Evolutionary conservation across 805 yeast genomes (phyloP).

Genomic region (Saccharomycopsis fibuligera): DNA sequence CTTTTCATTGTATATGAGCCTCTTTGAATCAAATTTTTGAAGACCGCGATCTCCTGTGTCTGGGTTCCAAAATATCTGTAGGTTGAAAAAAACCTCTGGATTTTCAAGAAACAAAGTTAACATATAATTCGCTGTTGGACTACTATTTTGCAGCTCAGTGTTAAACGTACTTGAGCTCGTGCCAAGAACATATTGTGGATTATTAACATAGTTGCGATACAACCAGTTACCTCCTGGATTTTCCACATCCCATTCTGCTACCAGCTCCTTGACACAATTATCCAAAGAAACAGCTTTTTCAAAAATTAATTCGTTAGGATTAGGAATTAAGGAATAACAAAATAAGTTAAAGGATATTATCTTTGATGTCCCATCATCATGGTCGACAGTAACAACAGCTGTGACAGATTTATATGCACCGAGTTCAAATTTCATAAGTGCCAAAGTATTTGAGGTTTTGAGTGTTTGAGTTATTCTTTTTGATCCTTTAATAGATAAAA

Average conservation of each 20-base stretch:
- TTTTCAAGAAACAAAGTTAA: constrained; percentile 25
- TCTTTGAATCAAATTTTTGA: constrained; percentile 28
- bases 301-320: not conserved
- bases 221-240: constrained; percentile 53
- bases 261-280: constrained; percentile 25
- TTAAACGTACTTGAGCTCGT: no score
- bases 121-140: constrained; percentile 16
- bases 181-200: constrained; percentile 47
- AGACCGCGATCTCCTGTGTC: constrained; percentile 21
- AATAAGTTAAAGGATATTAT: no score
- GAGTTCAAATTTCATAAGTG: constrained; percentile 29
- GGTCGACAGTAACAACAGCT: constrained; percentile 24
- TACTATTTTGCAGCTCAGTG: constrained; percentile 23
- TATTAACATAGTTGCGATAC: constrained; percentile 37
- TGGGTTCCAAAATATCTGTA: constrained; percentile 40
- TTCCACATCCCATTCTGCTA: constrained; percentile 41
- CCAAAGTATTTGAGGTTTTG: constrained; percentile 32
- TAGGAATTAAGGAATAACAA: not conserved
- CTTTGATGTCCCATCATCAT: no score
- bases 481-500: constrained; percentile 23
- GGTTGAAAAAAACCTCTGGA: constrained; percentile 30
- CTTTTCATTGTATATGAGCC: constrained; percentile 31
- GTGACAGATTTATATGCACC: constrained; percentile 29
- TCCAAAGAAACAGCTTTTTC: not conserved
- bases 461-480: constrained; percentile 11